phyloP scores from a whole-genome alignment of 1,284 basidiomycete genomes.

The Blastosporella zonata region DNA sequence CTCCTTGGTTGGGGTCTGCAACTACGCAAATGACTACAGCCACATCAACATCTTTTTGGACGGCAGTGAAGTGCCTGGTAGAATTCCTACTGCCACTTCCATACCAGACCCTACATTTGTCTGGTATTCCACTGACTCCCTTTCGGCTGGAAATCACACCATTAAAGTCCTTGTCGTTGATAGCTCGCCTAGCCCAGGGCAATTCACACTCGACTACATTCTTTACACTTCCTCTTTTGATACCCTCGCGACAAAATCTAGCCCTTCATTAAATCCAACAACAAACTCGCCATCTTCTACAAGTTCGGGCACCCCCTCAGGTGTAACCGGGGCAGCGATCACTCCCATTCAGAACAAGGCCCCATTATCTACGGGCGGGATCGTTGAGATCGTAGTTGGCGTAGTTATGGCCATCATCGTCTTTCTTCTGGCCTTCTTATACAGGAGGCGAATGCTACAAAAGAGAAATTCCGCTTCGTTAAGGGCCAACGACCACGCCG shows the following conservation, averaged over 20 bases:
- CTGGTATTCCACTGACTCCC: neutral
- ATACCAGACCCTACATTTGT: neutral
- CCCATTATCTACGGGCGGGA: neutral
- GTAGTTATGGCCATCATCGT: neutral
- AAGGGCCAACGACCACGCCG: neutral
- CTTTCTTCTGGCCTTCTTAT: neutral
- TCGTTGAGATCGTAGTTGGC: neutral
- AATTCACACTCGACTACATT: neutral
- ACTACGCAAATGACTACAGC: neutral
- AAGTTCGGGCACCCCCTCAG: neutral
- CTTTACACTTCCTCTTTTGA: neutral
- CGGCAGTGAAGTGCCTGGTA: neutral
- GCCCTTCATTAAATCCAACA: neutral
- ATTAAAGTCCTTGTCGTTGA: neutral
- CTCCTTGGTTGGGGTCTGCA: constrained; percentile 3
- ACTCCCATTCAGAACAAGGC: neutral
- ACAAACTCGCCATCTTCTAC: neutral
- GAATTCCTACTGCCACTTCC: neutral
- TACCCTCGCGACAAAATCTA: neutral
- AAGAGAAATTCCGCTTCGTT: neutral
- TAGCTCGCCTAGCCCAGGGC: neutral
- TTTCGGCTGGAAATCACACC: neutral
- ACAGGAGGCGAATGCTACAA: neutral
- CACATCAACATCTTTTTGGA: neutral
- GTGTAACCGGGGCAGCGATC: neutral